Evolutionary conservation across 805 yeast genomes (phyloP), one percentile per base, ranked within the genome.

Genomic region (Danielozyma ontarioensis): DNA sequence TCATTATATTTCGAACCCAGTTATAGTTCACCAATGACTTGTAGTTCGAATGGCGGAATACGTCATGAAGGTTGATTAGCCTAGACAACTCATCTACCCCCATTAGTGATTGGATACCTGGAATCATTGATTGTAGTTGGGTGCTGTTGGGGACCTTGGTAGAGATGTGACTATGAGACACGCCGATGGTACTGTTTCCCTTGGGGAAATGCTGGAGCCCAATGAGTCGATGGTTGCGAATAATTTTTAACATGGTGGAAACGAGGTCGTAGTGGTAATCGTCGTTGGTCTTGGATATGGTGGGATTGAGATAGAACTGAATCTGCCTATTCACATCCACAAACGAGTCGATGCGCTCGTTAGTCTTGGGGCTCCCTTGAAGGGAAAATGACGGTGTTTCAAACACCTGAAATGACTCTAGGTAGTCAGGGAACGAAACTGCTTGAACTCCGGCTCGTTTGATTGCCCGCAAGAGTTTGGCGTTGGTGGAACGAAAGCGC

Each of bases 241-340:
- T 6, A 13, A 35, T 27, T 16, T 16, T 13, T 13, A 42, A 23
- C 12, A 42, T 18, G 10, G 30, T 13, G 24, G 14, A 25, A 7
- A 39, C 27, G 17, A 42, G 27, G 21, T 42, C 44, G 21, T 24
- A 33, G 23, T 35, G 29, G 30, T 31, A 42, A 4, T 40, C 34
- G 12, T 26, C 17, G 14, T 25, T 29, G 13, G 33, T 27, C 13
- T 42, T 42, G n/a, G 27, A 22, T n/a, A 39, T 31, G 11, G 31
- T 32, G 4, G 46, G 46, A 14, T 34, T 36, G 10, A 42, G 25
- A 24, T 42, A 42, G 27, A 37, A 42, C 19, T 42, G 46, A 10
- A 42, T 40, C 23, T 33, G 19, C 21, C 28, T 33, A 27, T 40
- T 40, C 12, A 35, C 29, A 12, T 30, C 27, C 16, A 42, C 15